These are phyloP conservation scores for Colletotrichum sp. DNA, from an alignment of 2,329 filamentous ascomycete species.

Conservation along the genomic window DNA sequence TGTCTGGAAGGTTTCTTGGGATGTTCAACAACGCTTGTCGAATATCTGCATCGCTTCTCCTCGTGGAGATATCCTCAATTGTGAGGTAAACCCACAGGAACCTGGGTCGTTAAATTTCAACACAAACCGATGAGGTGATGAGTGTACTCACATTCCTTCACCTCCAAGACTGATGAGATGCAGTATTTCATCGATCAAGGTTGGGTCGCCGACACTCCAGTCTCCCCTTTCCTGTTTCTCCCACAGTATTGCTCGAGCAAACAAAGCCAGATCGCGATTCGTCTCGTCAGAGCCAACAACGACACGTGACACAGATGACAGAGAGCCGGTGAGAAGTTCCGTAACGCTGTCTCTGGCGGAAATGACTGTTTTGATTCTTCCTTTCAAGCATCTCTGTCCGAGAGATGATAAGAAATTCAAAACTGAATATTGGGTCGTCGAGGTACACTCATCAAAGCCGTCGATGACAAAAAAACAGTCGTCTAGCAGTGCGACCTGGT, in stretches of 20 bases:
- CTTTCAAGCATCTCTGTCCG: no score
- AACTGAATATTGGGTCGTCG: background rate
- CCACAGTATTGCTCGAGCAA: background rate
- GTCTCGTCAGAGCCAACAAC: background rate
- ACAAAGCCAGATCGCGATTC: background rate
- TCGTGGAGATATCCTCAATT: background rate
- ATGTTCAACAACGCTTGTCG: background rate
- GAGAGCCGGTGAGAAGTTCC: fast-evolving
- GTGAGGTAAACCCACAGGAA: background rate
- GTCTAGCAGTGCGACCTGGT: fast-evolving
- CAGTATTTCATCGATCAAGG: background rate
- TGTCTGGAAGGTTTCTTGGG: background rate
- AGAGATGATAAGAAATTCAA: background rate
- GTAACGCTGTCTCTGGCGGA: background rate
- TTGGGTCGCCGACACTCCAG: background rate
- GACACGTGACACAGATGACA: background rate
- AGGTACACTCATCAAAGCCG: background rate
- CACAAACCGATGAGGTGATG: background rate
- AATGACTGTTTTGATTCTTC: background rate
- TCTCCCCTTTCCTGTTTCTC: background rate
- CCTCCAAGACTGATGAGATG: background rate
- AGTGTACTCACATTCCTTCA: background rate
- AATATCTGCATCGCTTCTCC: background rate
- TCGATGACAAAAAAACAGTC: background rate
- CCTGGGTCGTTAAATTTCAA: background rate